phyloP scores from a whole-genome alignment of 345 rosid species.

The Citrus medica region DNA sequence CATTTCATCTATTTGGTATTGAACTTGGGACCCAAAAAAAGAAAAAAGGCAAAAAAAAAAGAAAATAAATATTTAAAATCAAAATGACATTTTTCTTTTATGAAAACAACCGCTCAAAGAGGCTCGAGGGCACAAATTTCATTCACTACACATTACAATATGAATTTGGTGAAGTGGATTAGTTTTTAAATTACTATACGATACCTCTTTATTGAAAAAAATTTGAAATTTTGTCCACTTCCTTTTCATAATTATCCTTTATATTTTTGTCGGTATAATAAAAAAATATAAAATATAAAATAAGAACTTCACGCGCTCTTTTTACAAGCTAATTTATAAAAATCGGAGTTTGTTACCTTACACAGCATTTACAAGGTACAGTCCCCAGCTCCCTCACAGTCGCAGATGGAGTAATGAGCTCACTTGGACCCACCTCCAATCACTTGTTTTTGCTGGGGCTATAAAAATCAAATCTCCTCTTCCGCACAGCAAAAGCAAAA shows the following conservation, averaged over 20 bases:
- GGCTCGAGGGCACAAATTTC: not conserved
- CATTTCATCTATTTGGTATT: too few relatives aligned
- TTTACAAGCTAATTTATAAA: not conserved
- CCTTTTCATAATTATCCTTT: not conserved
- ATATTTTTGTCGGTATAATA: not conserved
- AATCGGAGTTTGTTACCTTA: too few relatives aligned
- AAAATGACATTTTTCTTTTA: not conserved
- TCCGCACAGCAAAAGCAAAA: not conserved
- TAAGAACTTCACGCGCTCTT: not conserved
- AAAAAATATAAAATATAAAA: not conserved
- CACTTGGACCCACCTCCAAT: too few relatives aligned
- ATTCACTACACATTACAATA: not conserved
- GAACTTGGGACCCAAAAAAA: too few relatives aligned
- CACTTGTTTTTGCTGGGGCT: too few relatives aligned
- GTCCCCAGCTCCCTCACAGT: too few relatives aligned
- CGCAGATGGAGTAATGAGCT: too few relatives aligned
- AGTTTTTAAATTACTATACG: not conserved
- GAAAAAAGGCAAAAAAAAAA: fast-evolving
- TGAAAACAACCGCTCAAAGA: too few relatives aligned
- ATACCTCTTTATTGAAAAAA: not conserved
- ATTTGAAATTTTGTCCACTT: not conserved
- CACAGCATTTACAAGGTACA: too few relatives aligned
- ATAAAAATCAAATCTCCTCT: not conserved
- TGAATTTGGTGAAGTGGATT: not conserved
- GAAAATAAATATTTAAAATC: too few relatives aligned